Base-by-base conservation (phyloP, 2,329 filamentous ascomycete species). In the Venturia oleaginea region DNA sequence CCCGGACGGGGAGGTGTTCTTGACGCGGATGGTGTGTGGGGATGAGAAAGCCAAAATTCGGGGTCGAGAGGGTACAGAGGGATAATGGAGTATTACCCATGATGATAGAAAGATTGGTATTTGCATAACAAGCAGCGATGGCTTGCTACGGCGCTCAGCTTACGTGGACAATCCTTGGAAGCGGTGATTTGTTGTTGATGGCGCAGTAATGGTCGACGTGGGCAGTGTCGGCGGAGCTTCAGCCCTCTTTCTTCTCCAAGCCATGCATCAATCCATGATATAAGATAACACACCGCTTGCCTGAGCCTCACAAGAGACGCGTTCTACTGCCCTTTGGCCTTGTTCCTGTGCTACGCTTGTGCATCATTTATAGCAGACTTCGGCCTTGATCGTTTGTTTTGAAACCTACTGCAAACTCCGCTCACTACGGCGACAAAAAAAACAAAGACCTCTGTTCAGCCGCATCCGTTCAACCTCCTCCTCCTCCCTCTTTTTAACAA, bases 281-380 rank as follows among this genome's bases (percentile, higher is more conserved):
- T 34, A 34, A 57, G 30, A 57, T 11, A n/a, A 57, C 51, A 34
- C 51, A 57, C 51, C 51, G 51, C 51, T 57, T 57, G 51, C 51
- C 51, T 57, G 27, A 19, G 30, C 27, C 30, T 57, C 27, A 57
- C 15, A 34, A 37, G 51, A 57, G 51, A 57, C 27, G 3, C 19
- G 10, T 57, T 37, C 51, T 13, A 8, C 34, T 22, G 51, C 7
- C 17, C 51, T 34, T 57, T 57, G 51, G 8, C 19, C 1, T 27
- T 51, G 11, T 10, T 27, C 11, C 22, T 51, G 46, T 51, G 46
- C 46, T 51, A 51, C 46, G 15, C 10, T n/a, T 34, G 27, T 34
- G 51, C 51, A 57, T 57, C 51, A 57, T 57, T 57, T 57, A 57
- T 34, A 57, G 51, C 51, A 34, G 27, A 19, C 51, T 8, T 57